Evolutionary conservation across 176 grass and related monocot species (phyloP).

Genomic region (Typha latifolia): DNA sequence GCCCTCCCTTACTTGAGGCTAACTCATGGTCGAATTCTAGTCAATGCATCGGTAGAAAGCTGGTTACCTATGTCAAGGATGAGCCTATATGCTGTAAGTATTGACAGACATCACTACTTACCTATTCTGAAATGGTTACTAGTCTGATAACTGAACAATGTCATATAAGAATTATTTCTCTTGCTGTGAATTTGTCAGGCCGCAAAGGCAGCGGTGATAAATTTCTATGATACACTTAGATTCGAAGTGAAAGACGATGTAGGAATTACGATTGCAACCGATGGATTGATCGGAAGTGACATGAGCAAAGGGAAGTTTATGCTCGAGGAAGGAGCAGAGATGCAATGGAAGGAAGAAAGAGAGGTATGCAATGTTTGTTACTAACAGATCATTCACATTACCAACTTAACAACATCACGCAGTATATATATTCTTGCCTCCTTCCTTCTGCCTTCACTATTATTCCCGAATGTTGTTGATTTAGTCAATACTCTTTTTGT

Average conservation of each 20-base stretch:
- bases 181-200: constrained; percentile 24
- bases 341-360: constrained; percentile 58
- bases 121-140: too few relatives aligned
- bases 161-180: too few relatives aligned
- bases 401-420: too few relatives aligned
- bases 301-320: constrained; percentile 33
- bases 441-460: too few relatives aligned
- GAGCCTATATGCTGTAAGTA: constrained; percentile 71
- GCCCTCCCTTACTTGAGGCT: constrained; percentile 61
- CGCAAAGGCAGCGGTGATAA: constrained; percentile 73
- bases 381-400: too few relatives aligned
- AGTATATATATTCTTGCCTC: too few relatives aligned
- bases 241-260: constrained; percentile 68
- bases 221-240: constrained; percentile 82
- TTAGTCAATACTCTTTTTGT: too few relatives aligned
- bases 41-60: constrained; percentile 69
- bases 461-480: too few relatives aligned
- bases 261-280: constrained; percentile 61
- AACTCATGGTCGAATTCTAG: constrained; percentile 50
- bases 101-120: too few relatives aligned
- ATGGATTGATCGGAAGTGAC: constrained; percentile 62
- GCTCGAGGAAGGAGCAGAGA: constrained; percentile 53
- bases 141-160: too few relatives aligned
- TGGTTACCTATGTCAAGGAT: constrained; percentile 88
- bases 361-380: constrained; percentile 16